These are phyloP conservation scores for Cryptococcus sp. DNA, from an alignment of 1,284 basidiomycete species.

Conservation along the genomic window DNA sequence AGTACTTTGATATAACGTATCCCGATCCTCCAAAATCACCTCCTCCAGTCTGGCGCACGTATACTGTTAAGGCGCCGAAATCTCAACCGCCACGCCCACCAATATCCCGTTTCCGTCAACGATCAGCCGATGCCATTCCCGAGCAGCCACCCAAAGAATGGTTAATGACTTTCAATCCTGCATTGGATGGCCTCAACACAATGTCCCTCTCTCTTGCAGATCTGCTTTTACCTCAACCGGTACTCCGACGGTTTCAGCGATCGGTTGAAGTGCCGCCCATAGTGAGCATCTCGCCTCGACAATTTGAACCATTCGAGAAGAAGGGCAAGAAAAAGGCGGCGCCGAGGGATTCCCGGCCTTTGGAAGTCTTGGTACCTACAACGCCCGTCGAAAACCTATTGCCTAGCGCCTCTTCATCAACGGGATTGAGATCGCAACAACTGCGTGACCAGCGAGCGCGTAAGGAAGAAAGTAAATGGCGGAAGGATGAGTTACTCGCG, in stretches of 20 bases:
- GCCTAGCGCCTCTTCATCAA: neutral
- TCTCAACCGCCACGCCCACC: constrained; percentile 28
- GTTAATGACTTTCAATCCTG: constrained; percentile 72
- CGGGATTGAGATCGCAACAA: constrained; percentile 11
- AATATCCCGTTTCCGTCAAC: constrained; percentile 24
- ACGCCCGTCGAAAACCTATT: constrained; percentile 17
- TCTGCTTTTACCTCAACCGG: constrained; percentile 59
- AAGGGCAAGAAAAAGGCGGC: constrained; percentile 48
- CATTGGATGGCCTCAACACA: constrained; percentile 65
- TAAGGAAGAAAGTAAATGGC: constrained; percentile 2
- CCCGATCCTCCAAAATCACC: constrained; percentile 48
- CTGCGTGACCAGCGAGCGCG: constrained; percentile 11
- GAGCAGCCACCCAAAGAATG: constrained; percentile 60
- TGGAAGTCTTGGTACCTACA: constrained; percentile 4
- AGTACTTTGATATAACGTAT: constrained; percentile 46
- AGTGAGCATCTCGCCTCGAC: constrained; percentile 41
- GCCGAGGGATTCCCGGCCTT: neutral
- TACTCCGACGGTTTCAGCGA: constrained; percentile 32
- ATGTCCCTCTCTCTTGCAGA: constrained; percentile 69
- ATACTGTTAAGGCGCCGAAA: constrained; percentile 64
- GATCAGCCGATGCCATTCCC: constrained; percentile 17
- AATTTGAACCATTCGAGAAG: constrained; percentile 33
- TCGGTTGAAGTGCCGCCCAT: constrained; percentile 29
- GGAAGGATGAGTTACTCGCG: neutral
- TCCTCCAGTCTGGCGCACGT: constrained; percentile 59